A percentile compares a stretch with the other conserved stretches of the same genome.
These are phyloP conservation scores for Ophiostoma himal-ulmi DNA, from an alignment of 2,329 filamentous ascomycete species.

Conservation along the genomic window DNA sequence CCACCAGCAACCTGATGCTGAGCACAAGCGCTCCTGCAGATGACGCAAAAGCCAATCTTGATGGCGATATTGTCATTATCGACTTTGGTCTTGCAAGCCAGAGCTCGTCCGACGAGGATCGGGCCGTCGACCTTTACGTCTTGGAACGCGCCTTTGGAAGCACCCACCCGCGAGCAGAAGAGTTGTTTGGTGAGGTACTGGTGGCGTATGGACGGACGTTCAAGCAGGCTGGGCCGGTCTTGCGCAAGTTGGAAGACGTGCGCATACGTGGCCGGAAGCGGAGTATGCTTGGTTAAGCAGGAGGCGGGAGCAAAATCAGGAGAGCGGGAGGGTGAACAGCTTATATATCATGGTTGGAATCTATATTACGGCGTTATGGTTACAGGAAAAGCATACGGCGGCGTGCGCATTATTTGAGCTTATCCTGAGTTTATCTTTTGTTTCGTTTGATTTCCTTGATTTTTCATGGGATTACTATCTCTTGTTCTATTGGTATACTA, in stretches of 20 bases:
- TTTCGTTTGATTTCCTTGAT: background rate
- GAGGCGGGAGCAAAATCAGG: background rate
- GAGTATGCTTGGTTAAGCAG: constrained; percentile 77
- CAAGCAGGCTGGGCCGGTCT: constrained; percentile 65
- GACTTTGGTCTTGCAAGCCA: constrained; percentile 89
- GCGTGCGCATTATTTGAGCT: background rate
- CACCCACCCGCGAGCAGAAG: constrained; percentile 82
- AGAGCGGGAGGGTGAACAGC: too few relatives aligned
- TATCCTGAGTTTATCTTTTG: background rate
- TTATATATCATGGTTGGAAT: background rate
- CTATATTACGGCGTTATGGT: background rate
- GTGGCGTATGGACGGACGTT: constrained; percentile 67
- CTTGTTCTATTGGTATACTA: too few relatives aligned
- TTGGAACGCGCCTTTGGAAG: constrained; percentile 90
- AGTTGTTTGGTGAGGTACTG: constrained; percentile 67
- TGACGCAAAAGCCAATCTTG: constrained; percentile 34
- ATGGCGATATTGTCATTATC: constrained; percentile 80
- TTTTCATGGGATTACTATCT: background rate
- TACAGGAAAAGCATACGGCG: background rate
- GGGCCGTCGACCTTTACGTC: constrained; percentile 93
- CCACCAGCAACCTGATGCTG: constrained; percentile 95
- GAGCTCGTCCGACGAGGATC: constrained; percentile 78
- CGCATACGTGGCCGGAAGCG: constrained; percentile 90
- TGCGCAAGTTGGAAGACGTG: constrained; percentile 85
- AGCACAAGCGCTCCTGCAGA: constrained; percentile 35